These are phyloP conservation scores for Metrosideros polymorpha DNA, from an alignment of 441 rosid genomes.

Conservation along the genomic window DNA sequence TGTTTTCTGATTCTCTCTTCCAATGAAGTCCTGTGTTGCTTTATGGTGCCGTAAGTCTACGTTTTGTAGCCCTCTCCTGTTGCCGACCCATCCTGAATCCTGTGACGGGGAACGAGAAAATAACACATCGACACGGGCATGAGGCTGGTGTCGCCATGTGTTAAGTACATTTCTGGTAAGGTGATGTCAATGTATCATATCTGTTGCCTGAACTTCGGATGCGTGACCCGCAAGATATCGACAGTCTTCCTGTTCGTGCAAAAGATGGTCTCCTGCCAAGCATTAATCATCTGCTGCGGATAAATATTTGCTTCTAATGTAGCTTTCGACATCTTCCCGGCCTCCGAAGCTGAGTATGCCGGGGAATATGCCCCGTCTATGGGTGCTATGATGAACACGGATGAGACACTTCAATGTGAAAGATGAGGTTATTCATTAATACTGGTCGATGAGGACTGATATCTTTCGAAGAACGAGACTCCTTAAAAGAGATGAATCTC, in stretches of 20 bases:
- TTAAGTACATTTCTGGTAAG: background rate
- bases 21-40: background rate
- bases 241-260: background rate
- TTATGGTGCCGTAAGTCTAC: background rate
- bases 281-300: background rate
- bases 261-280: background rate
- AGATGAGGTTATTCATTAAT: background rate
- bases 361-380: background rate
- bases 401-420: background rate
- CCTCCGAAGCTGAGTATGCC: background rate
- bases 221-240: background rate
- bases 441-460: background rate
- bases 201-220: background rate
- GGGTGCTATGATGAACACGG: background rate
- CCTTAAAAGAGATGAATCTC: background rate
- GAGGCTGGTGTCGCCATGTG: background rate
- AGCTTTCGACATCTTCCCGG: background rate
- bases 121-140: background rate
- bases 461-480: background rate
- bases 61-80: background rate
- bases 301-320: background rate
- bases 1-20: background rate
- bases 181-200: background rate
- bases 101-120: background rate
- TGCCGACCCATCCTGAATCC: background rate